Base-by-base conservation (phyloP, 202 grass and related monocot species). In the Zoysia matrella region DNA sequence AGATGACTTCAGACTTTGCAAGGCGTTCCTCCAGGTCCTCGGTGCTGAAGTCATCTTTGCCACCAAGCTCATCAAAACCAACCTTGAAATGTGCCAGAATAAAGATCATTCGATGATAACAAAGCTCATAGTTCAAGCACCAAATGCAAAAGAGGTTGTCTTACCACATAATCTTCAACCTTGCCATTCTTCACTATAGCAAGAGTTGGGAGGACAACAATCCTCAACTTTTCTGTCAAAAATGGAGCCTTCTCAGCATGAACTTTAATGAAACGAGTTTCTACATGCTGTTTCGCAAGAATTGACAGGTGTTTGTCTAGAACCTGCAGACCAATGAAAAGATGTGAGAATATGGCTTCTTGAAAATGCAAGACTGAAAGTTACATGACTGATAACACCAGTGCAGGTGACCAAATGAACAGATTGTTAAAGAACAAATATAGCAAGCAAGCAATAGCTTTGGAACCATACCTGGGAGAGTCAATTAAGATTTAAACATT, bases 171-270 rank as follows among this genome's bases (percentile, higher is more conserved):
- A 30, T 30, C 22, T 30, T 30, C 22, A 30, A 30, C 22, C 22
- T 30, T 30, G 22, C 22, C 22, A 30, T 30, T 30, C 22, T 30
- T 30, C 22, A 30, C 22, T 30, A 30, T 30, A 30, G 22, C 22
- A 30, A 30, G 22, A 30, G 22, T 30, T 30, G 22, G 22, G 22
- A 30, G 22, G 22, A 93, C 22, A 30, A 30, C 22, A 30, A 30
- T 30, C 22, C 22, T 30, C 46, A 98, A 89, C 68, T 98, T 96
- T 71, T 91, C 90, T 1, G 93, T 98, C 80, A 98, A 60, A 80
- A 95, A 98, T 52, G 95, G 96, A 22, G 90, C 85, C 75, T 98
- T 98, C 57, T 98, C 92, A 58, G 96, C 92, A 84, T 99, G 90
- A 76, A 99, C 82, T 89, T 99, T 99, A 47, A 93, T 78, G 81